Conservation (phyloP, 371 early-diverging fungal genomes). For the Apophysomyces ossiformis region DNA sequence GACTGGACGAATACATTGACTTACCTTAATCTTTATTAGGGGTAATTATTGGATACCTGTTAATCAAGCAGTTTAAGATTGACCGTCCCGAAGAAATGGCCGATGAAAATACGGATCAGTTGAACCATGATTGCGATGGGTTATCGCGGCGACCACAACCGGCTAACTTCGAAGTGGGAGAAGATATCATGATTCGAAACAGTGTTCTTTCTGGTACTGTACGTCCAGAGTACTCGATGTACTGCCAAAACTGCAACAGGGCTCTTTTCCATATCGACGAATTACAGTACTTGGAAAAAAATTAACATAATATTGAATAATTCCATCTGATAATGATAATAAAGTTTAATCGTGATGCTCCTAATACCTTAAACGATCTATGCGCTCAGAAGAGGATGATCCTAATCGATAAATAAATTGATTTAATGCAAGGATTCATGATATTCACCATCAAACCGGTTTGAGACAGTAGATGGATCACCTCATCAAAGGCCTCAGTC, state of each 20-base stretch:
- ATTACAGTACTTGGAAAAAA: background rate
- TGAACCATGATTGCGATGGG: background rate
- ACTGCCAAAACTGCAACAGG: background rate
- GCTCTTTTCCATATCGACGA: background rate
- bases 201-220: background rate
- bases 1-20: too few species aligned
- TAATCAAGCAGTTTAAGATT: constrained; percentile 42
- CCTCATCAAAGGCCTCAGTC: too few species aligned
- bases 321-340: background rate
- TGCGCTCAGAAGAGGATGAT: too few species aligned
- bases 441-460: too few species aligned
- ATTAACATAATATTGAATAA: constrained; percentile 4
- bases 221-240: background rate
- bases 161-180: background rate
- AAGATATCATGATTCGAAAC: background rate
- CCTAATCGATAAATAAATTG: too few species aligned
- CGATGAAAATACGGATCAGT: background rate
- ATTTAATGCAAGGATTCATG: too few species aligned
- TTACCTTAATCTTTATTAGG: constrained; percentile 19
- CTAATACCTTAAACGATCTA: too few species aligned
- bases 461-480: too few species aligned
- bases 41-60: constrained; percentile 44
- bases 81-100: constrained; percentile 14
- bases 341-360: too few species aligned
- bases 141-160: background rate